A percentile compares a stretch with the other conserved stretches of the same genome.
phyloP scores from a whole-genome alignment of 371 early-diverging fungal species.

The Mucor mucedo region DNA sequence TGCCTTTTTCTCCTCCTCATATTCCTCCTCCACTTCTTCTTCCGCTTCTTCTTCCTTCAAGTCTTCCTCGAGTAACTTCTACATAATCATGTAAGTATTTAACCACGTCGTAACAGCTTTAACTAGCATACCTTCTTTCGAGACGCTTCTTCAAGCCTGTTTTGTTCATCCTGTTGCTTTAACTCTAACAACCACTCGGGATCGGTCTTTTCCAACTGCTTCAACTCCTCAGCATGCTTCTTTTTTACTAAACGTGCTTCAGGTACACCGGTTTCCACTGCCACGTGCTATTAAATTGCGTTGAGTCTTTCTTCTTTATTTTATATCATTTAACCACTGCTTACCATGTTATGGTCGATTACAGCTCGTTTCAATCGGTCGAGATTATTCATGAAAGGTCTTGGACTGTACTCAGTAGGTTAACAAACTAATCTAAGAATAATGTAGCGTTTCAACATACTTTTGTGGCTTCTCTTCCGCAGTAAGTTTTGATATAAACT shows the following conservation, averaged over 20 bases:
- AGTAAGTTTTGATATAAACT: constrained; percentile 14
- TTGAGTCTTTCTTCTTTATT: background rate
- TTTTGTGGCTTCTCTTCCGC: background rate
- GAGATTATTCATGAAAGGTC: constrained; percentile 12
- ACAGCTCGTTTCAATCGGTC: constrained; percentile 14
- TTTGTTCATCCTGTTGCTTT: constrained; percentile 24
- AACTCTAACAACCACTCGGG: constrained; percentile 43
- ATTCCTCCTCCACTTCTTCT: constrained; percentile 1
- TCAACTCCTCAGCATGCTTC: constrained; percentile 33
- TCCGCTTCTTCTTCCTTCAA: constrained; percentile 7
- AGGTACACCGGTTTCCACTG: constrained; percentile 35
- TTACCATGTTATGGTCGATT: constrained; percentile 27
- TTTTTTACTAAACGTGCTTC: constrained; percentile 38
- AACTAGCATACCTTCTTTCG: constrained; percentile 2
- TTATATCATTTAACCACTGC: background rate
- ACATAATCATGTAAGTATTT: background rate
- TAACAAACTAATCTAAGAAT: background rate
- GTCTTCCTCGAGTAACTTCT: constrained; percentile 17
- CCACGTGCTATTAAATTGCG: constrained; percentile 24
- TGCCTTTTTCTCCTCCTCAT: constrained; percentile 5
- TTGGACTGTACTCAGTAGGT: constrained; percentile 1
- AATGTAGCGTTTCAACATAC: background rate
- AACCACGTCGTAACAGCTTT: background rate
- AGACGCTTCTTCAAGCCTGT: constrained; percentile 10
- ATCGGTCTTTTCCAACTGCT: constrained; percentile 31